Evolutionary conservation across 2,329 filamentous ascomycete genomes (phyloP).

Genomic region (Colletotrichum filicis): DNA sequence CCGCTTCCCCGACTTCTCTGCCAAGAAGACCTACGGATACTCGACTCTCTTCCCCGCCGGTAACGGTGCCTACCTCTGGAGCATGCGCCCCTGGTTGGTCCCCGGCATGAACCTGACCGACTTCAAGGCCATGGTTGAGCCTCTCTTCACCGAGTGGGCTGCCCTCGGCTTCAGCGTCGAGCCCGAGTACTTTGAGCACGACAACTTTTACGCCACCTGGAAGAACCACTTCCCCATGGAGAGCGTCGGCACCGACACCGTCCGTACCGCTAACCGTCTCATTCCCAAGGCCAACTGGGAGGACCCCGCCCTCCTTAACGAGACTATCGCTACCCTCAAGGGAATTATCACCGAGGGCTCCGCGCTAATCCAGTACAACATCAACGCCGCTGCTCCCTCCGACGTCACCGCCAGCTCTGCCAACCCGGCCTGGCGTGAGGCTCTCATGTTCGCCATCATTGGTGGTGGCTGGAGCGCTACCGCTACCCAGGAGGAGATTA

Average conservation of each 20-base stretch:
- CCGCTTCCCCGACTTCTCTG: slow-evolving; percentile 44
- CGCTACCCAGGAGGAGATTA: slow-evolving; percentile 26
- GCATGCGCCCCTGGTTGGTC: slow-evolving; percentile 48
- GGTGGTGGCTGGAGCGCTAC: slow-evolving; percentile 20
- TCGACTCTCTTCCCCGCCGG: slow-evolving; percentile 33
- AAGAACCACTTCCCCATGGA: slow-evolving; percentile 52
- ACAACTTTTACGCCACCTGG: slow-evolving; percentile 50
- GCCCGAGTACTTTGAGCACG: slow-evolving; percentile 47
- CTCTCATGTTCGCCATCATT: slow-evolving; percentile 48
- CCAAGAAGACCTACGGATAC: slow-evolving; percentile 43
- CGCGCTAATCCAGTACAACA: slow-evolving; percentile 38
- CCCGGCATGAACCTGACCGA: slow-evolving; percentile 46
- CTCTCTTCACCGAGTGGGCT: slow-evolving; percentile 43
- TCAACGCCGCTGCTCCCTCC: slow-evolving; percentile 34
- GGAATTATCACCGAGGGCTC: slow-evolving; percentile 39
- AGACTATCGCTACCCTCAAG: slow-evolving; percentile 41
- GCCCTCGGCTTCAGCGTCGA: slow-evolving; percentile 43
- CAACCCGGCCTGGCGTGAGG: slow-evolving; percentile 60
- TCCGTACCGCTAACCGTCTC: slow-evolving; percentile 50
- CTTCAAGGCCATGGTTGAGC: slow-evolving; percentile 45
- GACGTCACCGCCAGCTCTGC: slow-evolving; percentile 46
- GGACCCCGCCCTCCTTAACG: slow-evolving; percentile 36
- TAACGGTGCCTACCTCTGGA: slow-evolving; percentile 41
- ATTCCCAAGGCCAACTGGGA: slow-evolving; percentile 52
- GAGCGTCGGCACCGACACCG: slow-evolving; percentile 38